Conservation (phyloP, 306 rosid species). For the Cicer pinnatifidum region DNA sequence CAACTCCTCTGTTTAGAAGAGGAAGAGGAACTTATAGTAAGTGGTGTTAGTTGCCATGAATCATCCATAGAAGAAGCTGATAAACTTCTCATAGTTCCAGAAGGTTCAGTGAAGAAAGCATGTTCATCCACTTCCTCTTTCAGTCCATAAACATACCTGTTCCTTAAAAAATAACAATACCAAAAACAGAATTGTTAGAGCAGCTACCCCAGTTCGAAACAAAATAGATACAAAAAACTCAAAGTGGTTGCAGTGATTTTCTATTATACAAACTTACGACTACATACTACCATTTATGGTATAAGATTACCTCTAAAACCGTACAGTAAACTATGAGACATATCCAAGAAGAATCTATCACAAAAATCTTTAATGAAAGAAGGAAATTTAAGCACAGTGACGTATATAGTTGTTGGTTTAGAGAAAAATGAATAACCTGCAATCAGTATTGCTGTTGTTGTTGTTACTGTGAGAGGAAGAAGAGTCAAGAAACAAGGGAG, state of each 20-base stretch:
- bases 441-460: constrained; percentile 54
- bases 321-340: no score
- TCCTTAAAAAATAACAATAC: constrained; percentile 44
- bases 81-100: constrained; percentile 73
- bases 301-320: no score
- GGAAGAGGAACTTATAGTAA: constrained; percentile 77
- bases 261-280: no score
- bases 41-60: constrained; percentile 85
- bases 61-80: constrained; percentile 78
- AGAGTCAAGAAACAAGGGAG: constrained; percentile 67
- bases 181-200: constrained; percentile 4
- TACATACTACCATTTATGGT: no score
- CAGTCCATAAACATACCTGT: constrained; percentile 68
- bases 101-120: constrained; percentile 89
- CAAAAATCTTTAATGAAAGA: background rate
- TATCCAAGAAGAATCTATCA: background rate
- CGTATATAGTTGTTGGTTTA: background rate
- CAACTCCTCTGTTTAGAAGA: constrained; percentile 69
- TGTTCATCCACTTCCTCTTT: constrained; percentile 83
- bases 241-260: no score
- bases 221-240: no score
- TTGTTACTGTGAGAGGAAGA: constrained; percentile 55
- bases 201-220: no score
- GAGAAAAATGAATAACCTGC: constrained; percentile 57
- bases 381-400: background rate